Conservation (phyloP, 495 filamentous ascomycete species). For the Oidiodendron maius region DNA sequence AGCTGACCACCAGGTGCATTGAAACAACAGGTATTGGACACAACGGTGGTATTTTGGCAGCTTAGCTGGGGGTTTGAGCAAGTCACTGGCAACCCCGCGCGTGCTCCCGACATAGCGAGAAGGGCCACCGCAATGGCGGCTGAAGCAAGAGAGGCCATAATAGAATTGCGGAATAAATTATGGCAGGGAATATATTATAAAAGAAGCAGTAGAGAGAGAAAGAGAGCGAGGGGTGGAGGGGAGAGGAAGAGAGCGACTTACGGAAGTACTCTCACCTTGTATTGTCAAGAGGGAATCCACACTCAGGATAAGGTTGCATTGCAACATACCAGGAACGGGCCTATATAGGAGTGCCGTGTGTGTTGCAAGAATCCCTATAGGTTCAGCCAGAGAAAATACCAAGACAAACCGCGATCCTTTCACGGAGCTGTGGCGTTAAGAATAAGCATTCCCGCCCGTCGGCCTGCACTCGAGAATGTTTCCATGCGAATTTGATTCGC, state of each 20-base stretch:
- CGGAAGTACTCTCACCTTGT: not conserved
- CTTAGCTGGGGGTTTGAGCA: conserved; percentile 16
- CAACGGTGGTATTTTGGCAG: conserved; percentile 15
- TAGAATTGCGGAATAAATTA: not conserved
- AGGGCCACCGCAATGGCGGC: not conserved
- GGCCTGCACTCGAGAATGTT: too few species aligned
- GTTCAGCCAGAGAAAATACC: too few species aligned
- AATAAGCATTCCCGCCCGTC: too few species aligned
- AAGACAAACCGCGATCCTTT: too few species aligned
- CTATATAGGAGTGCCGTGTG: too few species aligned
- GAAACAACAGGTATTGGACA: conserved; percentile 18
- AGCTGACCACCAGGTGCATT: conserved; percentile 64
- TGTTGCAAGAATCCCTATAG: too few species aligned
- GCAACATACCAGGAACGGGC: too few species aligned
- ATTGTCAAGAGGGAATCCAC: too few species aligned
- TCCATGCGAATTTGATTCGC: too few species aligned
- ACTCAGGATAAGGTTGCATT: too few species aligned
- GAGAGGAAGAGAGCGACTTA: not conserved
- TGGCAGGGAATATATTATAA: not conserved
- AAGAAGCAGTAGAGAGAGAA: too few species aligned
- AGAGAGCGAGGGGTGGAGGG: not conserved
- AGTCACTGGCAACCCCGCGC: conserved; percentile 8
- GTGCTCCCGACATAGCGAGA: not conserved
- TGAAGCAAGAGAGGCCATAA: not conserved
- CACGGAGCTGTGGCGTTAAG: too few species aligned